Evolutionary conservation across 106 monocot genomes (phyloP).

Genomic region (Apostasia shenzhenica): DNA sequence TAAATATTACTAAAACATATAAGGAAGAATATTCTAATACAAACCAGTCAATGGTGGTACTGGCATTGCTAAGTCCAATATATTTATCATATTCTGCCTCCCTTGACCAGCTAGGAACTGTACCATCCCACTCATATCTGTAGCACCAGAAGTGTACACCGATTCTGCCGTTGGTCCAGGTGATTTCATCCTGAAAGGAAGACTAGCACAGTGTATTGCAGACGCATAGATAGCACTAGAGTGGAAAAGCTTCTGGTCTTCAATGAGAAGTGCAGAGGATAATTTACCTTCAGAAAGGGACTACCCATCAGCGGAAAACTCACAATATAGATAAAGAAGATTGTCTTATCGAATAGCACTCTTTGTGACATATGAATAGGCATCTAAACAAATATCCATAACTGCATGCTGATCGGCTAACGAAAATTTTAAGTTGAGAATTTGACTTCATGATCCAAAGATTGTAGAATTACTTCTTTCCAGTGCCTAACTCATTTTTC

Average conservation of each 20-base stretch:
- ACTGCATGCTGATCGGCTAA: too few species aligned
- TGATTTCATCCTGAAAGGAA: conserved; percentile 68
- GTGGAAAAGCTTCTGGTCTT: conserved; percentile 83
- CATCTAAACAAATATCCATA: too few species aligned
- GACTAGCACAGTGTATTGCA: conserved; percentile 59
- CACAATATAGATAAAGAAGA: background rate
- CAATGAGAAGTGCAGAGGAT: conserved; percentile 39
- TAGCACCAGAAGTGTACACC: conserved; percentile 33
- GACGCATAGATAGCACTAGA: conserved; percentile 88
- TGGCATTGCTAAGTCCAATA: conserved; percentile 80
- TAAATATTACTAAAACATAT: background rate
- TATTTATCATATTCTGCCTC: conserved; percentile 62
- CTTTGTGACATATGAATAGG: too few species aligned
- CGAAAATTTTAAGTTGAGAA: too few species aligned
- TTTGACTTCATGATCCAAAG: too few species aligned
- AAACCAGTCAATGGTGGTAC: conserved; percentile 66
- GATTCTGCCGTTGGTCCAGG: conserved; percentile 35
- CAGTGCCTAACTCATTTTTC: too few species aligned
- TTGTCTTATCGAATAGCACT: background rate
- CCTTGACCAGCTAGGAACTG: conserved; percentile 60
- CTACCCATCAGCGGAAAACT: background rate
- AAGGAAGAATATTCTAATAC: conserved; percentile 4
- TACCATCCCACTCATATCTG: conserved; percentile 45
- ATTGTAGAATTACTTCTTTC: too few species aligned
- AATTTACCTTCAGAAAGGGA: conserved; percentile 40